Base-by-base conservation (phyloP, 345 rosid genomes). In the Mangifera indica region DNA sequence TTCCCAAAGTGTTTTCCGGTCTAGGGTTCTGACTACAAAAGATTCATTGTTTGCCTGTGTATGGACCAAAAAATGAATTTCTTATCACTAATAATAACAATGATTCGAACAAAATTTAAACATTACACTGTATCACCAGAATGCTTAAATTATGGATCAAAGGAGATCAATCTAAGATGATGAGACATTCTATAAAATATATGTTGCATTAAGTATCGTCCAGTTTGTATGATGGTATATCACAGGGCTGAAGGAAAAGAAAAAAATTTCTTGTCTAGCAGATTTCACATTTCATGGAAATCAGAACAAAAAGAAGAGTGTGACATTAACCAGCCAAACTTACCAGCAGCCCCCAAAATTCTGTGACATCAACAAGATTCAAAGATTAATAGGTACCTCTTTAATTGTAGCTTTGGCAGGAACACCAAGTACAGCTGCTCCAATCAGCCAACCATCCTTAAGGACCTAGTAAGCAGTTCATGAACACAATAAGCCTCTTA, bases 381-480 rank as follows among this genome's bases (percentile, higher is more conserved):
- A 21, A 32, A 13, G 40, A 49, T 32, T 54, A 29, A 66, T 67
- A 63, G 24, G 48, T 77, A 91, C 98, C 96, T 94, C 98, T 78
- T 94, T 94, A 67, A 94, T 94, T 52, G 98, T 94, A 81, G 98
- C 98, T 84, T 94, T 94, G 13, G 82, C 87, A 64, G 95, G 97
- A 79, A 94, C 97, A 72, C 98, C 98, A 55, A 92, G 97, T 11
- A 92, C 97, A 21, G 98, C 97, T 78, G 98, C 98, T 79, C 98
- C 97, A 75, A 87, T 80, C 40, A 56, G 32, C 77, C 78, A 82
- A 59, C 90, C 97, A 81, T 94, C 95, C 76, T 76, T 86, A 63
- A 94, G 81, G 18, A 92, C 98, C 98, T 94, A 73, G 63, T 74
- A 76, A 73, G 62, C 48, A 74, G 67, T 67, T 63, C 48, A 73